Percentiles rank a stretch among this genome's conserved stretches.
Conservation (phyloP, 163 green algal species). For the Prototheca cutis region DNA sequence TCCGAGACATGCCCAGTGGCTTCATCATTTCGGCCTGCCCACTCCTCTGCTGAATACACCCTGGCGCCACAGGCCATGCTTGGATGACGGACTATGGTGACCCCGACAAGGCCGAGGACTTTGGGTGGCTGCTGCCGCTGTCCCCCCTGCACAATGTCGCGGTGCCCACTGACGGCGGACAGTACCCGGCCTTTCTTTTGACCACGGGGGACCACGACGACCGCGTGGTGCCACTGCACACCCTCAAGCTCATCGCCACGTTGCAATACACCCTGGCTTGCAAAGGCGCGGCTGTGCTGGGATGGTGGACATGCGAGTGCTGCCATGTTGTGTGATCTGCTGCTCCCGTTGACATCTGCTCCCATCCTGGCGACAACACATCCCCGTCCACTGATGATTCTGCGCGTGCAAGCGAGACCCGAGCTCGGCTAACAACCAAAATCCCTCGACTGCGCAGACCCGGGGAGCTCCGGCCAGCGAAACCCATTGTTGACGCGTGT, state of each 20-base stretch:
- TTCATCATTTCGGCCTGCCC: no score
- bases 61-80: conserved; percentile 35
- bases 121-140: conserved; percentile 60
- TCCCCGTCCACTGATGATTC: no score
- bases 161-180: conserved; percentile 33
- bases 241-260: conserved; percentile 69
- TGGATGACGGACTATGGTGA: conserved; percentile 83
- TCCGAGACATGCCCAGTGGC: no score
- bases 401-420: no score
- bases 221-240: conserved; percentile 83
- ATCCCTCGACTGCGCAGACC: conserved; percentile 1
- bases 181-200: conserved; percentile 85
- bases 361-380: no score
- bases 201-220: conserved; percentile 86
- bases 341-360: no score
- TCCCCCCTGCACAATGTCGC: conserved; percentile 88
- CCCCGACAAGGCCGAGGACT: conserved; percentile 45
- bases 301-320: no score
- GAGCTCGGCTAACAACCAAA: no score
- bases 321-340: no score
- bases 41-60: no score
- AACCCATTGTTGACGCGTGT: conserved; percentile 70
- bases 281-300: no score
- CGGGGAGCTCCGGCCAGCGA: conserved; percentile 15
- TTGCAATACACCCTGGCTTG: conserved; percentile 68